Evolutionary conservation across 2,329 filamentous ascomycete genomes (phyloP).

Genomic region (Dryadomyces quercivorus): DNA sequence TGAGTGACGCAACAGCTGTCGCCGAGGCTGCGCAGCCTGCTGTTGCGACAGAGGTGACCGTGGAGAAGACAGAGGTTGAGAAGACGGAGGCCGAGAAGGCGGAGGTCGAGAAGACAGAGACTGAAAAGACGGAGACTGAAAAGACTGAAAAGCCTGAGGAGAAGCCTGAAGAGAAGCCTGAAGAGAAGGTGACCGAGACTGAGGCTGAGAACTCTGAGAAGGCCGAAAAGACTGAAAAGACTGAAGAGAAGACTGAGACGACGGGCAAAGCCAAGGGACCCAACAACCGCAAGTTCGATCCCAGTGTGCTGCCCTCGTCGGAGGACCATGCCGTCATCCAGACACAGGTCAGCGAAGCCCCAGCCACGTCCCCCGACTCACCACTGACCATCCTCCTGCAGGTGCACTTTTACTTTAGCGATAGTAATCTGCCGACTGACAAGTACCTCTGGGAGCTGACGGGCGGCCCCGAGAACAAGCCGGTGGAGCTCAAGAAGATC

Average conservation of each 20-base stretch:
- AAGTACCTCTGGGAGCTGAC: constrained; percentile 74
- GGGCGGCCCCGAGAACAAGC: constrained; percentile 67
- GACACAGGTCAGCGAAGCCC: constrained; percentile 63
- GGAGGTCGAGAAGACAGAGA: constrained; percentile 20
- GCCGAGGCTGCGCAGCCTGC: constrained; percentile 14
- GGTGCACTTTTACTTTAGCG: constrained; percentile 95
- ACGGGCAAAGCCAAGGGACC: neutral
- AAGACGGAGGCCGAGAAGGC: constrained; percentile 19
- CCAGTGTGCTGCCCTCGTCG: constrained; percentile 53
- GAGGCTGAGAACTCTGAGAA: constrained; percentile 16
- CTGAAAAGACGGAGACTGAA: constrained; percentile 18
- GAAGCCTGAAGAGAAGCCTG: constrained; percentile 11
- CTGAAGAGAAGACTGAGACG: constrained; percentile 14
- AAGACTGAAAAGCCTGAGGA: constrained; percentile 18
- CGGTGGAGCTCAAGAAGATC: constrained; percentile 66
- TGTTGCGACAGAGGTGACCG: constrained; percentile 5
- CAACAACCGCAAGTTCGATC: constrained; percentile 60
- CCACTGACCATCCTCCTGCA: constrained; percentile 22
- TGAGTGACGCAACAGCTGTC: constrained; percentile 13
- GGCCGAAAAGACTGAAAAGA: constrained; percentile 13
- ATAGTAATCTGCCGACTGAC: constrained; percentile 80
- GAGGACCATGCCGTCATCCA: constrained; percentile 72
- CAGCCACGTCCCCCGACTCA: no score
- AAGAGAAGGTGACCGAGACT: constrained; percentile 12
- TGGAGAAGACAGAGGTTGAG: constrained; percentile 14